These are phyloP conservation scores for Benincasa hispida DNA, from an alignment of 306 rosid species.

Conservation along the genomic window DNA sequence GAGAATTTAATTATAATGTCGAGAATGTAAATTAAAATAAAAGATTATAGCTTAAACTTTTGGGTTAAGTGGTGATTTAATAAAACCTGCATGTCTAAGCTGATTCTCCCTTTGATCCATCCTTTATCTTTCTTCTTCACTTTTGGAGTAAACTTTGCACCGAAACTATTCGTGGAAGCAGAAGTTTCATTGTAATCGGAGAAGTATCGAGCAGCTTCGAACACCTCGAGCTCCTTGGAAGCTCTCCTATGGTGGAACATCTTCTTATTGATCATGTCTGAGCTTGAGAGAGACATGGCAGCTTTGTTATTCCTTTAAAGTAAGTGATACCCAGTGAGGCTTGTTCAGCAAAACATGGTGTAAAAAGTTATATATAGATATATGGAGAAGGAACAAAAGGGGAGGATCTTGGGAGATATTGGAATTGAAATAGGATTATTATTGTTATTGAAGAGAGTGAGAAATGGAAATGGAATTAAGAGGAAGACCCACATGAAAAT, in stretches of 20 bases:
- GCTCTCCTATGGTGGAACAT: conserved; percentile 57
- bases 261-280: conserved; percentile 50
- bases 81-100: conserved; percentile 66
- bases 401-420: not conserved
- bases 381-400: not conserved
- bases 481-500: conserved; percentile 5
- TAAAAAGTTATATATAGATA: not conserved
- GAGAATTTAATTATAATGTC: too few relatives aligned
- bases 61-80: too few relatives aligned
- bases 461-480: not conserved
- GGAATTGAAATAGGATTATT: not conserved
- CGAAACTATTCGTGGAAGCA: not conserved
- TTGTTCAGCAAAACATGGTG: not conserved
- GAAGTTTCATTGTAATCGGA: conserved; percentile 64
- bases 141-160: conserved; percentile 30
- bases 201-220: conserved; percentile 85
- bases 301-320: not conserved
- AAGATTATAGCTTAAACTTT: too few relatives aligned
- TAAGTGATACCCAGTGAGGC: not conserved
- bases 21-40: too few relatives aligned
- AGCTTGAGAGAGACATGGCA: conserved; percentile 51
- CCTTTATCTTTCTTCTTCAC: conserved; percentile 42
- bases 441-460: not conserved
- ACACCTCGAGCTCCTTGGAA: conserved; percentile 78
- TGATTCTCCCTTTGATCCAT: conserved; percentile 53